Base-by-base conservation (phyloP, 2,329 filamentous ascomycete species). In the Talaromyces sp. region DNA sequence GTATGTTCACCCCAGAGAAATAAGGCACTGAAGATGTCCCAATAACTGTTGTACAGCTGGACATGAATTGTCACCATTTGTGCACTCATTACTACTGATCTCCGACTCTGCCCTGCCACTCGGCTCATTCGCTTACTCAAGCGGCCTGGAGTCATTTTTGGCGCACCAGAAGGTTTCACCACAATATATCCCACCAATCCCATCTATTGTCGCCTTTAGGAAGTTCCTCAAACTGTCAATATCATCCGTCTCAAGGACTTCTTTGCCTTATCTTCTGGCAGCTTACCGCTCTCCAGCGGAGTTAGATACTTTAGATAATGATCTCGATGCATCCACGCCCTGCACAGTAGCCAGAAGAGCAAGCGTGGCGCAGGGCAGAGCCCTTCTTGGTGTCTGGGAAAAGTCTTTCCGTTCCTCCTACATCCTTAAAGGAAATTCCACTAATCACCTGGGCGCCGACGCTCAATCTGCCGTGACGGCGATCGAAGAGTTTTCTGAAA, bases 101-200 rank as follows among this genome's bases (percentile, higher is more conserved):
- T 83, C 86, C 59, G 86, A 88, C 74, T 87, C 85, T 21, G 85
- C 85, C 18, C 80, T 88, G 1, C 86, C 86, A 0, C 76, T 88
- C 1, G 86, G 86, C 52, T 87, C 86, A 1, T 88, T 88, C 71
- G 86, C 86, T 66, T 88, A 87, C 76, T 86, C 83, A 71, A 85
- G 80, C 69, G 86, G 86, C 4, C 76, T 88, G 18, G 86, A 88
- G 72, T 88, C 85, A 21, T 88, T 84, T 69, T 81, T 88, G 59
- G 84, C 83, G 2, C 86, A 88, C 70, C 75, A 79, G 65, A 81
- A 80, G 63, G 68, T 72, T 21, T 68, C 75, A n/a, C 72, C 75
- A 21, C 67, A 67, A 21, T 35, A 28, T 5, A 3, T 5, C 18
- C 35, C 54, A 16, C 64, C 67, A 18, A 63, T 70, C 39, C 73